Evolutionary conservation across 306 rosid species (phyloP), one percentile per base, ranked within the genome.

Genomic region (Canavalia gladiata): DNA sequence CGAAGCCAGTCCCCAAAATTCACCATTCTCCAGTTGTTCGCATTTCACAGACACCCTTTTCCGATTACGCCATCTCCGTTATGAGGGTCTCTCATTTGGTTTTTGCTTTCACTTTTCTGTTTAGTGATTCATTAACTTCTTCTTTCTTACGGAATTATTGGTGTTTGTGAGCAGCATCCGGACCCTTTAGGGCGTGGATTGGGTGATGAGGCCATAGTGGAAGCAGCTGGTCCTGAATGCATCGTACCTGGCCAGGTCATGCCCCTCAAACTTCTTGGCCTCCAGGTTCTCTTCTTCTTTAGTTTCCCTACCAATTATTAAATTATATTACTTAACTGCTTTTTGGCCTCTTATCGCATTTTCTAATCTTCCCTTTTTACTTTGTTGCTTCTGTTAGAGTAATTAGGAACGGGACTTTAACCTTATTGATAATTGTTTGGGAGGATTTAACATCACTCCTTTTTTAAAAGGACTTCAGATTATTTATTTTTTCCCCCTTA

Each of bases 181-280:
- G 84, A 95, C 72, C 98, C 99, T 10, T 85, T 95, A 2, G 99
- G 96, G 6, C 72, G 7, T 83, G 98, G 97, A 30, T 87, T 95
- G 12, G 98, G 94, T 2, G 83, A 78, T 55, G 96, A 82, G n/a
- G 99, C 98, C 58, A 79, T 93, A 8, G 92, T 93, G 34, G 98
- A 95, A 88, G 85, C 97, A 0, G 98, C 99, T 9, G 99, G 99
- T 13, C 97, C 98, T 63, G 99, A 95, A 3, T 95, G 99, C 67
- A 80, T 91, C 58, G 93, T 95, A 37, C 99, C 99, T 0, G 99
- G 99, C 37, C 96, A 91, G 75, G 62, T 55, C 9, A 35, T 83
- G 30, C 99, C 99, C 50, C 1, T 93, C 83, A 88, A 80, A 72
- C 30, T 93, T 56, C 97, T 95, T 73, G 99, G 99, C 55, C 81